Base-by-base conservation (phyloP, 768 basidiomycete species). In the Hericium rajendrae region DNA sequence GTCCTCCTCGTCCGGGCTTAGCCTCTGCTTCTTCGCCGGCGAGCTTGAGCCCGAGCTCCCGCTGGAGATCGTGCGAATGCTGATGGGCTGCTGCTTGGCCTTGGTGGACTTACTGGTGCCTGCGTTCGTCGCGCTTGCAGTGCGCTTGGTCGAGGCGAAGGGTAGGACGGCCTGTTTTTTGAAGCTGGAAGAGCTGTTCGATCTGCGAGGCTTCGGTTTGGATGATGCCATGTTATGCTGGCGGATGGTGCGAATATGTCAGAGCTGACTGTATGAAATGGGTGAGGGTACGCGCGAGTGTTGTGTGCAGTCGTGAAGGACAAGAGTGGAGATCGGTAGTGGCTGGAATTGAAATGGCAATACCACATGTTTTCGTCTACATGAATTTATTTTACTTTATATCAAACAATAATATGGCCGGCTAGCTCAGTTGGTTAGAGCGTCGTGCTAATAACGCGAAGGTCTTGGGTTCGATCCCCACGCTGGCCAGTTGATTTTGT, bases 341-440 rank as follows among this genome's bases (percentile, higher is more conserved):
- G 32, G 32, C 6, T 32, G 32, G 32, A 32, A 32, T 32, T 32
- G 32, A 32, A 32, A 32, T 32, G 32, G 32, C 9, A 32, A 32
- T 32, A 26, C 26, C 22, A 26, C 26, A 26, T 22, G 26, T 26
- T 26, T 4, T 26, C 0, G 5, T 26, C 2, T 2, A 26, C 26
- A 26, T 26, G 26, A 24, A 24, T 24, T 24, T 24, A 8, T 18
- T 2, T 22, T 22, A 1, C 2, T 2, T 2, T 22, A 2, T 22
- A 22, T 1, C 22, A 22, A 22, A 2, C 2, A 22, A 22, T 2
- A 43, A 28, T 5, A 63, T 55, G 85, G 86, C 86, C 85, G 86
- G 81, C 84, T 88, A 87, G 86, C 87, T 89, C 86, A 89, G 87
- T 76, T 88, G 87, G 86, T 88, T 88, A 88, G 86, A 88, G 86